Conservation (phyloP, 495 filamentous ascomycete genomes). For the Trypethelium eluteriae region DNA sequence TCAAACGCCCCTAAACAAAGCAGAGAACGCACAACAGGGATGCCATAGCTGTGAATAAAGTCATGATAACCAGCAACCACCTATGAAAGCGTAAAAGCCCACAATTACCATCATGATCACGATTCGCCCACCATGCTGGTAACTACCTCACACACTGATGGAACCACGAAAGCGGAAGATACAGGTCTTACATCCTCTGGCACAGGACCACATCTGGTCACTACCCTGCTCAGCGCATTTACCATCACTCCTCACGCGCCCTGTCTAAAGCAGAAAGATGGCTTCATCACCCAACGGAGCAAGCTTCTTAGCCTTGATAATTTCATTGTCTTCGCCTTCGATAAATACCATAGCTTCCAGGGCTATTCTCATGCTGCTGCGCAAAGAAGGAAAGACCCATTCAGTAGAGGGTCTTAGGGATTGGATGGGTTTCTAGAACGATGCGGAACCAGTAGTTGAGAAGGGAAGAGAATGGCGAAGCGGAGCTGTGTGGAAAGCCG, state of each 20-base stretch:
- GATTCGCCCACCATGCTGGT: too few relatives aligned
- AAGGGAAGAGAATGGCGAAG: conserved; percentile 62
- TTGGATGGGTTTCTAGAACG: conserved; percentile 94
- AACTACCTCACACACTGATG: too few relatives aligned
- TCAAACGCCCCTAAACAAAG: neutral
- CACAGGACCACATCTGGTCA: too few relatives aligned
- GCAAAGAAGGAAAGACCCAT: conserved; percentile 58
- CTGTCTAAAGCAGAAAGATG: conserved; percentile 32
- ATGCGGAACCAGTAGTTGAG: conserved; percentile 72
- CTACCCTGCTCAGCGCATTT: too few relatives aligned
- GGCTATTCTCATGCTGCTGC: conserved; percentile 33
- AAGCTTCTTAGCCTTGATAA: conserved; percentile 82
- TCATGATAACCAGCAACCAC: neutral
- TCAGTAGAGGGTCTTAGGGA: conserved; percentile 70
- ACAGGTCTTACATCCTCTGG: too few relatives aligned
- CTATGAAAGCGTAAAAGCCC: too few relatives aligned
- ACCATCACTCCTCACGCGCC: too few relatives aligned
- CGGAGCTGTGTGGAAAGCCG: conserved; percentile 64
- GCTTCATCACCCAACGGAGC: conserved; percentile 70
- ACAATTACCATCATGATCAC: too few relatives aligned
- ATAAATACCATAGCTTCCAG: conserved; percentile 48
- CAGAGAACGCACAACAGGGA: neutral
- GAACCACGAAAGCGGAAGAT: too few relatives aligned
- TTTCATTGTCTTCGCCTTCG: conserved; percentile 62
- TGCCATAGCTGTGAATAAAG: neutral